Evolutionary conservation across 2,329 filamentous ascomycete genomes (phyloP).

Genomic region (Cladosporium sp.): DNA sequence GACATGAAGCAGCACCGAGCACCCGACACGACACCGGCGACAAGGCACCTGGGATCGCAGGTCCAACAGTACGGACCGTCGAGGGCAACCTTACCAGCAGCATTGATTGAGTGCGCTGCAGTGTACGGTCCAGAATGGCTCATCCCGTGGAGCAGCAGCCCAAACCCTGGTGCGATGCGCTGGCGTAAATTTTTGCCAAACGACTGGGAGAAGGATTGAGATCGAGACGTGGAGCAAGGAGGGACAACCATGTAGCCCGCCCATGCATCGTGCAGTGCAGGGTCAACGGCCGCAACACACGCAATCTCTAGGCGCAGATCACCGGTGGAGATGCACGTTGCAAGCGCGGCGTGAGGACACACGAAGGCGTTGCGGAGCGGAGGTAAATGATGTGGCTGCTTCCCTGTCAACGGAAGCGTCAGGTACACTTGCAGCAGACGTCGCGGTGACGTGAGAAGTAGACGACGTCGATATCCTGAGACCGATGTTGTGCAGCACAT

Average conservation of each 20-base stretch:
- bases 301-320: constrained; percentile 35
- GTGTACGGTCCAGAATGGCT: constrained; percentile 28
- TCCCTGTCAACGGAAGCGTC: constrained; percentile 19
- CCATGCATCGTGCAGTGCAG: constrained; percentile 31
- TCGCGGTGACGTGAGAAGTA: constrained; percentile 25
- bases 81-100: constrained; percentile 20
- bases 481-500: constrained; percentile 32
- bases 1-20: constrained; percentile 25
- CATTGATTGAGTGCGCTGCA: constrained; percentile 14
- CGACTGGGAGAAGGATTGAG: constrained; percentile 44
- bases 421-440: constrained; percentile 26
- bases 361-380: constrained; percentile 14
- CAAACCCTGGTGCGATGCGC: constrained; percentile 70
- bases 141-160: constrained; percentile 27
- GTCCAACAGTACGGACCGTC: constrained; percentile 26
- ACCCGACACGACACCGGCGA: constrained; percentile 33
- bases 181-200: constrained; percentile 86
- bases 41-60: constrained; percentile 23
- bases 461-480: constrained; percentile 16
- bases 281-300: constrained; percentile 23
- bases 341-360: constrained; percentile 21
- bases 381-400: constrained; percentile 20
- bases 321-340: constrained; percentile 27
- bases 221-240: constrained; percentile 34
- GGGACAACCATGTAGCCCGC: constrained; percentile 14